A percentile compares a stretch with the other conserved stretches of the same genome.
These are phyloP conservation scores for Chrysanthemum lavandulifolium DNA, from an alignment of 129 eudicot species.

Conservation along the genomic window DNA sequence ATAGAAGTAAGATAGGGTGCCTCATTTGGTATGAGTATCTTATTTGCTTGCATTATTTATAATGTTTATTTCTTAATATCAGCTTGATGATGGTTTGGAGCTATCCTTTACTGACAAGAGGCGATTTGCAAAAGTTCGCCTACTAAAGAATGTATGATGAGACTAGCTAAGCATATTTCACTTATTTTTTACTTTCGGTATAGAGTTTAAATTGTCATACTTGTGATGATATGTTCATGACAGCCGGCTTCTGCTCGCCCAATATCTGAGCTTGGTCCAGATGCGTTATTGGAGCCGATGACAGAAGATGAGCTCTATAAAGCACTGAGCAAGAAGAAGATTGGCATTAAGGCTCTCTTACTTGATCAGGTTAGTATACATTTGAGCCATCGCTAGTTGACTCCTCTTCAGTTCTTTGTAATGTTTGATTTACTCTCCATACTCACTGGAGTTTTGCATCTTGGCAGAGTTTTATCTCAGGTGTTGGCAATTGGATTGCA, in stretches of 20 bases:
- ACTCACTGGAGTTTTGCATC: constrained; percentile 23
- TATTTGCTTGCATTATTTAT: too few species aligned
- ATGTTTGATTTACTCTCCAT: not conserved
- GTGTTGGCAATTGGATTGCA: constrained; percentile 98
- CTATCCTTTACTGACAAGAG: constrained; percentile 93
- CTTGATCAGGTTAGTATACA: constrained; percentile 79
- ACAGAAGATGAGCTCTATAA: constrained; percentile 58
- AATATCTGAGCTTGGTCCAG: constrained; percentile 93
- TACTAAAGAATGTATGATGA: constrained; percentile 65
- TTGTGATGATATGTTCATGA: constrained; percentile 18
- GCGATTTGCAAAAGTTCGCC: constrained; percentile 90
- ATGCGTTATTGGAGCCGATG: constrained; percentile 78
- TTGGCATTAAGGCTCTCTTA: constrained; percentile 72
- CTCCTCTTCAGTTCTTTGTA: not conserved
- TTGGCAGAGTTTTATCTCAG: constrained; percentile 83
- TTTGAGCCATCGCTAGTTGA: not conserved
- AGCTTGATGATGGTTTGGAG: constrained; percentile 96
- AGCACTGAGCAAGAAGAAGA: constrained; percentile 70
- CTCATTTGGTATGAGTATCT: not conserved
- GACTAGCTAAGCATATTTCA: not conserved
- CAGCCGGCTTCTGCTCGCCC: constrained; percentile 83
- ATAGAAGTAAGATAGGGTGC: constrained; percentile 60
- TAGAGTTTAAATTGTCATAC: not conserved
- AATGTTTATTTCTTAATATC: constrained; percentile 28
- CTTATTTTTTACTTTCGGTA: not conserved